Conservation (phyloP, 2,329 filamentous ascomycete genomes). For the Diplocarpon rosae region DNA sequence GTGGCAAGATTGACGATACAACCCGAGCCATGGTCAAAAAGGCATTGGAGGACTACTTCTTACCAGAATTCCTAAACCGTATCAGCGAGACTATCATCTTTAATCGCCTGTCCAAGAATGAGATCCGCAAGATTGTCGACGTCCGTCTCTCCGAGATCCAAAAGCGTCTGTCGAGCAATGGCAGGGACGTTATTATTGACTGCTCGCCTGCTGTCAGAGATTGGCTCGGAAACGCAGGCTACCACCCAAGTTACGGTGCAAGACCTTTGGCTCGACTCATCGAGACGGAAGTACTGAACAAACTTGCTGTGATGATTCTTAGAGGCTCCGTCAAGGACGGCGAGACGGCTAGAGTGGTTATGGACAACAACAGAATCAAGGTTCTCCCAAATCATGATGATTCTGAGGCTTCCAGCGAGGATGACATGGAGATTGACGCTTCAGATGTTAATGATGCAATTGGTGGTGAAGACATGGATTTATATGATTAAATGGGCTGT, state of each 20-base stretch:
- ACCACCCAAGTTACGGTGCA: constrained; percentile 91
- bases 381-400: constrained; percentile 81
- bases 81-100: constrained; percentile 96
- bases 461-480: constrained; percentile 46
- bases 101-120: constrained; percentile 80
- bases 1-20: constrained; percentile 75
- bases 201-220: constrained; percentile 80
- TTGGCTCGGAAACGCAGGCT: constrained; percentile 82
- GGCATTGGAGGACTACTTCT: constrained; percentile 86
- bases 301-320: constrained; percentile 81
- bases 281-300: constrained; percentile 94
- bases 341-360: constrained; percentile 67
- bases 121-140: constrained; percentile 95
- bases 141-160: constrained; percentile 81
- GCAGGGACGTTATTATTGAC: constrained; percentile 74
- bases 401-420: constrained; percentile 60
- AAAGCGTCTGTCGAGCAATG: constrained; percentile 75
- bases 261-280: constrained; percentile 81
- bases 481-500: constrained; percentile 31
- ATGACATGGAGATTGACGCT: constrained; percentile 52
- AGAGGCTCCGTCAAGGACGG: constrained; percentile 77
- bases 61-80: constrained; percentile 96
- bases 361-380: constrained; percentile 68
- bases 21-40: constrained; percentile 86
- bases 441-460: constrained; percentile 48